These are phyloP conservation scores for Globisporangium lucens DNA, from an alignment of 352 stramenopile genomes.

Conservation along the genomic window DNA sequence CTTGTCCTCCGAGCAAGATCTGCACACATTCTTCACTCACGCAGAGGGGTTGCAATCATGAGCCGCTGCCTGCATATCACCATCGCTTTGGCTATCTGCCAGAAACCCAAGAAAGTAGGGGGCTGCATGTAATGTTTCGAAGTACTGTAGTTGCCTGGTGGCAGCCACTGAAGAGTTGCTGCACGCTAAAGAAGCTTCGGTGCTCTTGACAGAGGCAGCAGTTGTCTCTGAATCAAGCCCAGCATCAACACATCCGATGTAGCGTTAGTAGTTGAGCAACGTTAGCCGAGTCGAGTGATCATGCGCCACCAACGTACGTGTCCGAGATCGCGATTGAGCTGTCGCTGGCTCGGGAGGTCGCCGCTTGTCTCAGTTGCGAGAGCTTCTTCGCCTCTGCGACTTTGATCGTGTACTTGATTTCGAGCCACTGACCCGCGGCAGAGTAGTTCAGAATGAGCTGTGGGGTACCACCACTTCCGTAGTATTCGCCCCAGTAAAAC, in stretches of 20 bases:
- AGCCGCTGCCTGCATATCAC: too few species aligned
- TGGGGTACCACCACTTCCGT: slow-evolving; percentile 24
- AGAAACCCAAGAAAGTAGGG: too few species aligned
- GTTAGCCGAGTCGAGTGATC: too few species aligned
- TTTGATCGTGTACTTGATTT: slow-evolving; percentile 25
- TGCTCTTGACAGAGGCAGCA: slow-evolving; percentile 1
- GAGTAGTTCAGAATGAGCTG: slow-evolving; percentile 30
- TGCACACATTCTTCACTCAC: slow-evolving; percentile 28
- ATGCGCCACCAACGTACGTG: not conserved
- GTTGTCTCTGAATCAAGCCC: slow-evolving; percentile 9
- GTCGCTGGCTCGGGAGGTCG: not conserved
- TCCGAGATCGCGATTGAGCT: not conserved
- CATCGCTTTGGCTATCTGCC: too few species aligned
- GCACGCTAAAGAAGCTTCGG: not conserved
- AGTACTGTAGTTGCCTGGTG: slow-evolving; percentile 17
- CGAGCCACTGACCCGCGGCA: slow-evolving; percentile 33
- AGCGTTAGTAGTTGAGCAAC: too few species aligned
- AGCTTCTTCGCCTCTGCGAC: slow-evolving; percentile 18
- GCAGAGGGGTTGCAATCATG: too few species aligned
- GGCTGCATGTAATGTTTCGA: too few species aligned
- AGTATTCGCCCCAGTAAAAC: slow-evolving; percentile 33
- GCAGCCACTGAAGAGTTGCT: slow-evolving; percentile 22
- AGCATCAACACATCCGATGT: too few species aligned
- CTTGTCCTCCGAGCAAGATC: slow-evolving; percentile 41
- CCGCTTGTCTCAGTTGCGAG: slow-evolving; percentile 10